Percentiles rank a stretch among this genome's conserved stretches.
These are phyloP conservation scores for Acanthamoeba culbertsoni DNA, from an alignment of 208 protist species.

Conservation along the genomic window DNA sequence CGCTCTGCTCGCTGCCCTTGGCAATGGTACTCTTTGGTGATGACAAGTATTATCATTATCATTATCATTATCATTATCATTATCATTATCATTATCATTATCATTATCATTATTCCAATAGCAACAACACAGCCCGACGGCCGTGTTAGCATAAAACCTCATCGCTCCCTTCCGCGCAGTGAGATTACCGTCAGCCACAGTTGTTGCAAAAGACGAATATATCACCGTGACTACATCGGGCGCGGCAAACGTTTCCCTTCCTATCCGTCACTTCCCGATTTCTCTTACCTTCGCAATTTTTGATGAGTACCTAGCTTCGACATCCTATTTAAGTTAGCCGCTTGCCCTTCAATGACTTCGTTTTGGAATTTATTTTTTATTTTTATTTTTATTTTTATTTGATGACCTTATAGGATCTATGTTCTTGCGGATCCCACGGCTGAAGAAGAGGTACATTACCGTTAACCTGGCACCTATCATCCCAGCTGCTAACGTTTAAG, in stretches of 20 bases:
- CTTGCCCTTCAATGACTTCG: neutral
- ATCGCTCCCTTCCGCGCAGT: neutral
- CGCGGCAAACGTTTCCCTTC: neutral
- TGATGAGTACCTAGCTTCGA: neutral
- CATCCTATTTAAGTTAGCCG: neutral
- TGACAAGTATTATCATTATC: neutral
- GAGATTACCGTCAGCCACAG: neutral
- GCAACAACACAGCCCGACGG: neutral
- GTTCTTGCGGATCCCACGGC: neutral
- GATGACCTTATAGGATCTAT: neutral
- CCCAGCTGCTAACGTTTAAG: neutral
- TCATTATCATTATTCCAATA: too few relatives aligned
- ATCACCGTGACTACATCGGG: neutral
- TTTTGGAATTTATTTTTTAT: neutral
- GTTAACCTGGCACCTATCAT: neutral
- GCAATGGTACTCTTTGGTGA: constrained; percentile 58
- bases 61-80: neutral
- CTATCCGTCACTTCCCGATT: neutral
- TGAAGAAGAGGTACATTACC: neutral
- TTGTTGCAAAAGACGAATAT: neutral
- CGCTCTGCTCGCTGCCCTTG: constrained; percentile 64
- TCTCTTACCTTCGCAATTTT: neutral
- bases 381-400: neutral
- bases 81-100: neutral
- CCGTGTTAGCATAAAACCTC: neutral